Evolutionary conservation across 768 basidiomycete genomes (phyloP).

Genomic region (Trametes punicea): DNA sequence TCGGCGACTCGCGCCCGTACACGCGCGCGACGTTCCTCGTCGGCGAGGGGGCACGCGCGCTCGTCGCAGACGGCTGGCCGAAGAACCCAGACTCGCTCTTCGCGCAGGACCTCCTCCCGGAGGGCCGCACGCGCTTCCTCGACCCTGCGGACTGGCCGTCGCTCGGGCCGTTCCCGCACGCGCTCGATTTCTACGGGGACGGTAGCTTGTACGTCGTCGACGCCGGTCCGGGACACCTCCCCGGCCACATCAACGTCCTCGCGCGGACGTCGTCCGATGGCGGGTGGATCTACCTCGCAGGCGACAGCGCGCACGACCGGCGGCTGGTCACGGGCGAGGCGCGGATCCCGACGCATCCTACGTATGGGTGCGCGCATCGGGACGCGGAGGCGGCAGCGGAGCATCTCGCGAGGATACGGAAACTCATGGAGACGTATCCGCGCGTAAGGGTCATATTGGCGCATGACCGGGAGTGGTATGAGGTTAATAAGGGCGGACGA

Average conservation of each 20-base stretch:
- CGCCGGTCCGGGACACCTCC: constrained; percentile 47
- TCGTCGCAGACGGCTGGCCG: constrained; percentile 43
- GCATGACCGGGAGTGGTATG: constrained; percentile 53
- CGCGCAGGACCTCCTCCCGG: constrained; percentile 15
- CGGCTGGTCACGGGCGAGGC: constrained; percentile 10
- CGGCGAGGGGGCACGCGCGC: constrained; percentile 37
- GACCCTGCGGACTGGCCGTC: constrained; percentile 33
- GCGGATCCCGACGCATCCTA: neutral
- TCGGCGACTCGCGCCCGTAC: constrained; percentile 47
- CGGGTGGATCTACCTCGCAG: constrained; percentile 53
- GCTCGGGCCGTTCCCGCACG: constrained; percentile 48
- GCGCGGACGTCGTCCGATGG: constrained; percentile 52
- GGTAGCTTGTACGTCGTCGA: constrained; percentile 57
- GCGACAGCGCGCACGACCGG: constrained; percentile 42
- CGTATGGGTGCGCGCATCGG: constrained; percentile 3
- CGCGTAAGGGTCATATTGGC: constrained; percentile 47
- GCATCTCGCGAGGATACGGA: constrained; percentile 39
- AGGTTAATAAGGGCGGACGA: constrained; percentile 38
- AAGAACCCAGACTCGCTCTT: constrained; percentile 35
- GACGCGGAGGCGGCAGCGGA: constrained; percentile 32
- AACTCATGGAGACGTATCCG: constrained; percentile 29
- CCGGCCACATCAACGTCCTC: constrained; percentile 52
- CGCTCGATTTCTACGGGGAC: constrained; percentile 54
- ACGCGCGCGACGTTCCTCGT: constrained; percentile 45
- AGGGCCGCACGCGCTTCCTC: constrained; percentile 24